Evolutionary conservation across 2,329 filamentous ascomycete species (phyloP).

Genomic region (Exserohilum turcica): DNA sequence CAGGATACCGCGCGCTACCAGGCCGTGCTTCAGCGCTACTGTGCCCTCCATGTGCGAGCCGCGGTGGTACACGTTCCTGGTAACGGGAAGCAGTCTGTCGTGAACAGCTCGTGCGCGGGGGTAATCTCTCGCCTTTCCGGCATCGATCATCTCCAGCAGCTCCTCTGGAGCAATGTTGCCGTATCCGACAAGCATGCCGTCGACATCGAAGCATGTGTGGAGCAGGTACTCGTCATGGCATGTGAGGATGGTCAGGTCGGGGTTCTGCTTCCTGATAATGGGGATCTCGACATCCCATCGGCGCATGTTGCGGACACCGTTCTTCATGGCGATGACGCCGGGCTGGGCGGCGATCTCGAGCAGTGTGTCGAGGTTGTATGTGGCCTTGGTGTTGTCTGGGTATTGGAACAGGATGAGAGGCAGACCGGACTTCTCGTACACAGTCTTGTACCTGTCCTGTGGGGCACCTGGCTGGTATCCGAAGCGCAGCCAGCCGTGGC

Average conservation of each 20-base stretch:
- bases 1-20: conserved; percentile 58
- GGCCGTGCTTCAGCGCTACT: conserved; percentile 57
- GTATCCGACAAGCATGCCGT: conserved; percentile 61
- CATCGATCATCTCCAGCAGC: conserved; percentile 57
- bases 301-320: conserved; percentile 62
- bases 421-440: conserved; percentile 57
- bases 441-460: conserved; percentile 58
- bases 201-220: conserved; percentile 59
- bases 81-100: conserved; percentile 57
- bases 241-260: conserved; percentile 57
- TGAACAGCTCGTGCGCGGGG: conserved; percentile 56
- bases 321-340: conserved; percentile 63
- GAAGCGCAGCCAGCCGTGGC: conserved; percentile 61
- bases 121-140: conserved; percentile 58
- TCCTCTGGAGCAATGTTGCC: conserved; percentile 60
- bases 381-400: conserved; percentile 60
- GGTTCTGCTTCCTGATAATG: conserved; percentile 56
- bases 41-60: conserved; percentile 63
- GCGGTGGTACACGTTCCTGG: conserved; percentile 60
- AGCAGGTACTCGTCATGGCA: conserved; percentile 61
- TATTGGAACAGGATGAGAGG: conserved; percentile 62
- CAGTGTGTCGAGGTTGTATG: conserved; percentile 58
- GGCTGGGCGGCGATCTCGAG: conserved; percentile 60
- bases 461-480: conserved; percentile 59
- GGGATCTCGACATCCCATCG: conserved; percentile 63